A percentile compares a stretch with the other conserved stretches of the same genome.
Evolutionary conservation across 331 rosid genomes (phyloP).

Genomic region (Ulmus americana): DNA sequence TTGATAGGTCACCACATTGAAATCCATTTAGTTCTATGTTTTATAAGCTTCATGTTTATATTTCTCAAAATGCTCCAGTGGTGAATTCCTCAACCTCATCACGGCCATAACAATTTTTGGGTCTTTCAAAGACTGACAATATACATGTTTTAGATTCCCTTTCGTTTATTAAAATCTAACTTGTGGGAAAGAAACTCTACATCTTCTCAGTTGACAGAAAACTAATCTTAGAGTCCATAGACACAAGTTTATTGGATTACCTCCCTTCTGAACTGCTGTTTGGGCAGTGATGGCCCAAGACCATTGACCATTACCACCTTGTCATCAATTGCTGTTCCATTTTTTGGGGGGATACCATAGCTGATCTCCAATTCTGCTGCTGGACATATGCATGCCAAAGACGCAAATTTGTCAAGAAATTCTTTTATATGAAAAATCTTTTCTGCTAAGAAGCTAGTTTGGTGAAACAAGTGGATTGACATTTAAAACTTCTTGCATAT

Average conservation of each 20-base stretch:
- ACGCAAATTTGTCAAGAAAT: no score
- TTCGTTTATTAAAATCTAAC: background rate
- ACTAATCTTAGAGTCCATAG: no score
- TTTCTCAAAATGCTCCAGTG: background rate
- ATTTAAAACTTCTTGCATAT: background rate
- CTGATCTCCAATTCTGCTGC: background rate
- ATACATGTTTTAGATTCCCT: background rate
- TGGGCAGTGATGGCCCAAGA: background rate
- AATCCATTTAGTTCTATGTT: background rate
- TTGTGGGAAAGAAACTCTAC: background rate
- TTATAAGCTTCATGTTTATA: background rate
- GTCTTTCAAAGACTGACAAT: background rate
- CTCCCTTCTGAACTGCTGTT: background rate
- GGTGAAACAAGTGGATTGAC: background rate
- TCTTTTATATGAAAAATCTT: no score
- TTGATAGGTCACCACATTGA: background rate
- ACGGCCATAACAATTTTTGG: no score
- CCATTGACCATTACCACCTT: background rate
- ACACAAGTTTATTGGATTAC: no score
- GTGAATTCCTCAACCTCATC: background rate
- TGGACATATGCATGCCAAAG: background rate
- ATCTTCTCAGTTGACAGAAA: background rate
- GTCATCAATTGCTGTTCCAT: background rate
- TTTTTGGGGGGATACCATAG: background rate
- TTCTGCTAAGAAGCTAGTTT: background rate